A percentile compares a stretch with the other conserved stretches of the same genome.
Evolutionary conservation across 768 basidiomycete species (phyloP).

Genomic region (Mycena polygramma): DNA sequence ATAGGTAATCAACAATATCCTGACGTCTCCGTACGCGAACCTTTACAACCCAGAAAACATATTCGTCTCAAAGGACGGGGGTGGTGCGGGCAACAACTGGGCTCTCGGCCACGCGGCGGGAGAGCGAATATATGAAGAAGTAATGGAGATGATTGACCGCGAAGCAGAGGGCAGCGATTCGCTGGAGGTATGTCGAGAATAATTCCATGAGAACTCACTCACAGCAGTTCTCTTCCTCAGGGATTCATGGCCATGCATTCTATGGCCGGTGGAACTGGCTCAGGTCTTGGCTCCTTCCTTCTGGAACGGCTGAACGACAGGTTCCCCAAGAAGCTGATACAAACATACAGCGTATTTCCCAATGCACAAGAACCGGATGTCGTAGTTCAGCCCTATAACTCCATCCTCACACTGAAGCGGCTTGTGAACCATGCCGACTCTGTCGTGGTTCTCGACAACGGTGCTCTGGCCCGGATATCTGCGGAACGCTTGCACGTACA

Average conservation of each 20-base stretch:
- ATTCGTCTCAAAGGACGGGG: conserved; percentile 94
- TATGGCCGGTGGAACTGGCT: conserved; percentile 98
- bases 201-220: neutral
- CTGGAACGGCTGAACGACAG: conserved; percentile 97
- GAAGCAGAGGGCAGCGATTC: conserved; percentile 99
- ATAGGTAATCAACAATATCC: conserved; percentile 96
- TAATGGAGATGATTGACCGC: conserved; percentile 99
- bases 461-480: conserved; percentile 92
- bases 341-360: conserved; percentile 99
- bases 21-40: conserved; percentile 87
- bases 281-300: conserved; percentile 97
- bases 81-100: conserved; percentile 99
- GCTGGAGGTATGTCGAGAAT: conserved; percentile 75
- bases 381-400: conserved; percentile 99
- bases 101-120: conserved; percentile 94
- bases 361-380: conserved; percentile 95
- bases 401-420: conserved; percentile 91
- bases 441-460: conserved; percentile 97
- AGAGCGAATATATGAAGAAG: conserved; percentile 93
- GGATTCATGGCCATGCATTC: conserved; percentile 99
- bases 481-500: conserved; percentile 92
- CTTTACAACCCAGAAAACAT: conserved; percentile 99
- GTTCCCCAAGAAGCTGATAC: conserved; percentile 98
- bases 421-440: conserved; percentile 97
- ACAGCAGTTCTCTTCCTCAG: conserved; percentile 54